Base-by-base conservation (phyloP, 169 alveolate genomes). In the Plasmodium gallinaceum region DNA sequence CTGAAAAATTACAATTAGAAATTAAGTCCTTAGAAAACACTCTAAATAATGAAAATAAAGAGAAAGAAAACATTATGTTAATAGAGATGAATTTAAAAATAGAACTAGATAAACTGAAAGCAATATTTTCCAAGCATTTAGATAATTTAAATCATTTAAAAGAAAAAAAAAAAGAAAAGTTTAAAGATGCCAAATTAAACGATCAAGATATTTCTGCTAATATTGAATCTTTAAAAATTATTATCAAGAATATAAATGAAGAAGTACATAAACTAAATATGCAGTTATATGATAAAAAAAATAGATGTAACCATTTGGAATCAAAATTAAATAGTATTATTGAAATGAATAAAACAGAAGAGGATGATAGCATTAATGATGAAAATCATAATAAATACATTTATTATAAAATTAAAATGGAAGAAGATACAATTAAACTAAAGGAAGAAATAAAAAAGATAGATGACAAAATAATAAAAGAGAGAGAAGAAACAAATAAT, bases 201-300 rank as follows among this genome's bases (percentile, higher is more conserved):
- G 91, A 83, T 18, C 91, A 83, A 68, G 91, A 83, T 14, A 66
- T 66, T 6, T 51, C 66, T 54, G 91, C 91, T 20, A 69, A 83
- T 24, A 48, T 83, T 0, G 91, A 83, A 58, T 83, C 91, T 20
- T 62, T 68, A 43, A 66, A 68, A 68, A 52, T 46, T 14, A 83
- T 83, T 37, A 46, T 83, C 37, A 83, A 83, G 22, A 83, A 83
- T 68, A 57, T 83, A 14, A 68, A 32, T 46, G 91, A 83, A 10
- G 91, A 83, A 83, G 39, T 83, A 58, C 91, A 83, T 68, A 83
- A 83, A 24, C 45, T 83, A 68, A 83, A 61, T 83, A 22, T 83
- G 8, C 83, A 52, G 14, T 46, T 68, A 3, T 58, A 16, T 46
- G 91, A 83, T 18, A 83, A 68, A 42, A 83, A 68, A 54, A 83